Evolutionary conservation across 192 early-diverging fungal genomes (phyloP).

Genomic region (Oehlia diaphana): DNA sequence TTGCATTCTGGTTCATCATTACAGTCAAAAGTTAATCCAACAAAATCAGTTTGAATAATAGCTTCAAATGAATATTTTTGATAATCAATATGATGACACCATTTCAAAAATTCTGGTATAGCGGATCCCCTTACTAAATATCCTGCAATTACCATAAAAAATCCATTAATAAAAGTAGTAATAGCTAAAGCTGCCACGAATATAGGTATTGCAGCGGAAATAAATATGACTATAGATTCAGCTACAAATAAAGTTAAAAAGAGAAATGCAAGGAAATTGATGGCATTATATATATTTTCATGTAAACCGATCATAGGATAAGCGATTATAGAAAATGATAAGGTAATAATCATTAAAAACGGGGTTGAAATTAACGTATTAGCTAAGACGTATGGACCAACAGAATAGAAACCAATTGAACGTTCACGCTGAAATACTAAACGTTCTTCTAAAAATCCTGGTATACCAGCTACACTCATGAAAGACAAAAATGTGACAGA

Average conservation of each 20-base stretch:
- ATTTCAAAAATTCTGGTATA: conserved; percentile 1
- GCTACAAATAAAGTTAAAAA: conserved; percentile 13
- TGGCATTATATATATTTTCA: background rate
- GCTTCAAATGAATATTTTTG: conserved; percentile 24
- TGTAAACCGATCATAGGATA: conserved; percentile 23
- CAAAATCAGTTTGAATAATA: background rate
- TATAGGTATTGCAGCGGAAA: conserved; percentile 9
- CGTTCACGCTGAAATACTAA: conserved; percentile 18
- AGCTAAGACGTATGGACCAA: conserved; percentile 21
- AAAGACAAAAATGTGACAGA: conserved; percentile 8
- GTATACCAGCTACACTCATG: conserved; percentile 24
- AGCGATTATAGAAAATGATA: background rate
- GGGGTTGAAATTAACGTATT: conserved; percentile 14
- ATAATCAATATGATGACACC: conserved; percentile 18
- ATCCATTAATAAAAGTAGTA: conserved; percentile 19
- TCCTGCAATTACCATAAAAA: conserved; percentile 18
- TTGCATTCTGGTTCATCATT: background rate
- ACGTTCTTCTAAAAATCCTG: conserved; percentile 21
- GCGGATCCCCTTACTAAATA: background rate
- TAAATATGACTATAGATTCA: conserved; percentile 21
- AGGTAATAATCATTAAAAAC: conserved; percentile 8
- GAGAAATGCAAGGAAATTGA: background rate
- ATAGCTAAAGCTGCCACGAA: conserved; percentile 18
- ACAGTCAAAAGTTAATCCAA: conserved; percentile 11
- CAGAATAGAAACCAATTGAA: conserved; percentile 16